These are phyloP conservation scores for Elaeis guineensis DNA, from an alignment of 176 grass and related monocot species.

Conservation along the genomic window DNA sequence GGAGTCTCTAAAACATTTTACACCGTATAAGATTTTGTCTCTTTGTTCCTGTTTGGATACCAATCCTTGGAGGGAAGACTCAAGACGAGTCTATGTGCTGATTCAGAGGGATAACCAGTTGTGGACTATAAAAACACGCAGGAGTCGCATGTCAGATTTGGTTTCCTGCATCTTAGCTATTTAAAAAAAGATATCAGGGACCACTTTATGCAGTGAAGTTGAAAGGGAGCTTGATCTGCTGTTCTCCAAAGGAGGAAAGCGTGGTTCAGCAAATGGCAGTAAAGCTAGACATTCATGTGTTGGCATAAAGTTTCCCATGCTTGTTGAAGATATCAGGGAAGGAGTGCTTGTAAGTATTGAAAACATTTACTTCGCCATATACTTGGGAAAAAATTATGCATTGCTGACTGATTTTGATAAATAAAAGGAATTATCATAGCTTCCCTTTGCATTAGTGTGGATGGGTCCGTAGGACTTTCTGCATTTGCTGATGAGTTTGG, in stretches of 20 bases:
- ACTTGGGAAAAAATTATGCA: neutral
- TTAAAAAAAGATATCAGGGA: no score
- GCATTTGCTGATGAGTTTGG: no score
- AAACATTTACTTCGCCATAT: neutral
- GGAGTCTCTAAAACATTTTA: no score
- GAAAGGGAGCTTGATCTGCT: conserved; percentile 88
- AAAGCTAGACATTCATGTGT: conserved; percentile 51
- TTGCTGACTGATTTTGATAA: no score
- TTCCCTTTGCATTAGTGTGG: no score
- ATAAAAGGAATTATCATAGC: no score
- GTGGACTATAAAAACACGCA: conserved; percentile 96
- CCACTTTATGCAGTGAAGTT: conserved; percentile 52
- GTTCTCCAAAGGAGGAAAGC: conserved; percentile 55
- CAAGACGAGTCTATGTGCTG: conserved; percentile 83
- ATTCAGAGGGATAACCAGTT: conserved; percentile 72
- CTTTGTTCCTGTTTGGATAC: conserved; percentile 61
- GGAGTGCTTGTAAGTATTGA: conserved; percentile 75
- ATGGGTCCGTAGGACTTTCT: no score
- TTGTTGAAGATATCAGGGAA: conserved; percentile 94
- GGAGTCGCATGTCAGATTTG: conserved; percentile 46
- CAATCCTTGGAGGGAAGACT: conserved; percentile 92
- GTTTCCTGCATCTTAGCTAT: neutral
- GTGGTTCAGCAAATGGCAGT: conserved; percentile 38
- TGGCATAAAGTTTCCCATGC: conserved; percentile 76
- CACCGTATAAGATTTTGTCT: no score